phyloP scores from a whole-genome alignment of 345 rosid genomes.

The Ricinus communis region DNA sequence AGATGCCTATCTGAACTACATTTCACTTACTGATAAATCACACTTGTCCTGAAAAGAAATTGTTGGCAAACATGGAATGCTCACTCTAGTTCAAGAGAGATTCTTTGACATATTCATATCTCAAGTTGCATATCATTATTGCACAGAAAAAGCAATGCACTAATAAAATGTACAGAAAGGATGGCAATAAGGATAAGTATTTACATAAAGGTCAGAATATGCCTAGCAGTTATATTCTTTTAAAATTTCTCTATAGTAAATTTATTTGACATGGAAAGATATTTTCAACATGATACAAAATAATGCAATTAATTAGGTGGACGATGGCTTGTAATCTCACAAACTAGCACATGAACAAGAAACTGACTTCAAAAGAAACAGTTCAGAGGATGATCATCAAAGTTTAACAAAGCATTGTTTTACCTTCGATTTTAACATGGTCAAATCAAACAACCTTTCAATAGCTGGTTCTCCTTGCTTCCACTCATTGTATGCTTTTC shows the following conservation, averaged over 20 bases:
- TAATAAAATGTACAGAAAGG: background rate
- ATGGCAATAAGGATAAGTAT: background rate
- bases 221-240: background rate
- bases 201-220: background rate
- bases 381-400: background rate
- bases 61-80: background rate
- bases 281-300: background rate
- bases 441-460: constrained; percentile 72
- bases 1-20: background rate
- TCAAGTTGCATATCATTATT: background rate
- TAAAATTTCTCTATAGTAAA: background rate
- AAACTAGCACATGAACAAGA: background rate
- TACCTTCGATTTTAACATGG: constrained; percentile 65
- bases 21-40: background rate
- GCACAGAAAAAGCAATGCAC: background rate
- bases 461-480: constrained; percentile 96
- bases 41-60: background rate
- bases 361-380: background rate
- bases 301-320: background rate
- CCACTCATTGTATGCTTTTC: constrained; percentile 90
- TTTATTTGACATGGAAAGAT: background rate
- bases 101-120: background rate
- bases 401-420: background rate
- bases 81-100: background rate
- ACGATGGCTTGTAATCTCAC: background rate